Percentiles rank a stretch among this genome's conserved stretches.
Evolutionary conservation across 1,284 basidiomycete species (phyloP).

Genomic region (Phellopilus nigrolimitatus): DNA sequence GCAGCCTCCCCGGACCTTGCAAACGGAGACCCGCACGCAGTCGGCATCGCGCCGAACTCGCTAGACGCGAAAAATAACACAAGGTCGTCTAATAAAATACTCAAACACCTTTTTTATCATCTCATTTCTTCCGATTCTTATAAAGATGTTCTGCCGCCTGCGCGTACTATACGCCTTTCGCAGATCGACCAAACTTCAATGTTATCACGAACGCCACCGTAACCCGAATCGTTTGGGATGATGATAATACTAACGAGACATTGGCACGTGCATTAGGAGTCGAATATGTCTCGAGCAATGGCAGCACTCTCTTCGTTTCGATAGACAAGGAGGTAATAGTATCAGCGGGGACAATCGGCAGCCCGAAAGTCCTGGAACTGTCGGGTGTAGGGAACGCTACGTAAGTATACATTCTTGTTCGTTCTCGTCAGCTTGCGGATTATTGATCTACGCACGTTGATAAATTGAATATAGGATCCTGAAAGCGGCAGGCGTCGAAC

Average conservation of each 20-base stretch:
- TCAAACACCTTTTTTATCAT: background rate
- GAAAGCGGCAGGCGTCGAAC: conserved; percentile 1
- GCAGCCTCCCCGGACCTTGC: conserved; percentile 18
- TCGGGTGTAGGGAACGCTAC: conserved; percentile 28
- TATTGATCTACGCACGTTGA: too few species aligned
- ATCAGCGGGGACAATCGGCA: conserved; percentile 21
- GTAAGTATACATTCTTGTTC: conserved; percentile 4
- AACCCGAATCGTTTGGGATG: conserved; percentile 16
- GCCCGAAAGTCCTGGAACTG: conserved; percentile 27
- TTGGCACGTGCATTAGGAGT: conserved; percentile 11
- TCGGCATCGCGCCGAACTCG: conserved; percentile 19
- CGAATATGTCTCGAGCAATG: conserved; percentile 16
- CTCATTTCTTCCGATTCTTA: background rate
- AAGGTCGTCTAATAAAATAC: conserved; percentile 3
- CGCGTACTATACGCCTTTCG: conserved; percentile 19
- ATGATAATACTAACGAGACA: background rate
- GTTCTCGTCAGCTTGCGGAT: background rate
- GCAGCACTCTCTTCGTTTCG: conserved; percentile 5
- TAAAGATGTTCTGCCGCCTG: conserved; percentile 21
- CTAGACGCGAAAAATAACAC: conserved; percentile 21
- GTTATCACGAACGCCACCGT: conserved; percentile 17
- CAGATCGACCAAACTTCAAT: conserved; percentile 17
- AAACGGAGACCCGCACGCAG: conserved; percentile 20
- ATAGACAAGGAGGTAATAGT: conserved; percentile 19
- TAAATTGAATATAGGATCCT: conserved; percentile 8